Percentiles rank a stretch among this genome's conserved stretches.
These are phyloP conservation scores for Pisolithus microcarpus DNA, from an alignment of 768 basidiomycete species.

Conservation along the genomic window DNA sequence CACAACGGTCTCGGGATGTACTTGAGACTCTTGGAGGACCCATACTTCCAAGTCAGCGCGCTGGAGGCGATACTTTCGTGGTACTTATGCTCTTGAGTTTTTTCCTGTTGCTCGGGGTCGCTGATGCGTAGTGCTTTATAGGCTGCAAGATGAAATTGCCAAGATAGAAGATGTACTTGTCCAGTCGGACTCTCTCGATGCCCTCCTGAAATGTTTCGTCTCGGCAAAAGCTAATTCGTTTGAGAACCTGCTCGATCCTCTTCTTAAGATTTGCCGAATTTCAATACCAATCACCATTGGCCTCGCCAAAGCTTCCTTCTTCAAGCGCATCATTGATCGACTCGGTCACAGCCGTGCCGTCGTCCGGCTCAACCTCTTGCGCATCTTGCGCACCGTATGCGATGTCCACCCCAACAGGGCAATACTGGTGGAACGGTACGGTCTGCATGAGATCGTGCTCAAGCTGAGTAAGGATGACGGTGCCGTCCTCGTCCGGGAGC, in stretches of 20 bases:
- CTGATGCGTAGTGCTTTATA: slow-evolving; percentile 23
- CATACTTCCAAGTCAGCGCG: slow-evolving; percentile 89
- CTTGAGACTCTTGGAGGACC: slow-evolving; percentile 68
- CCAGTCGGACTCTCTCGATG: slow-evolving; percentile 56
- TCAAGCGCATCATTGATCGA: slow-evolving; percentile 80
- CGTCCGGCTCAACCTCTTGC: slow-evolving; percentile 82
- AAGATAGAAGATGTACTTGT: slow-evolving; percentile 86
- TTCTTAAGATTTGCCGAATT: slow-evolving; percentile 84
- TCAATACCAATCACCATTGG: slow-evolving; percentile 69
- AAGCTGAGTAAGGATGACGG: slow-evolving; percentile 78
- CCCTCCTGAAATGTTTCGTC: slow-evolving; percentile 73
- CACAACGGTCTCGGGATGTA: slow-evolving; percentile 86
- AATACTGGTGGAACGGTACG: slow-evolving; percentile 75
- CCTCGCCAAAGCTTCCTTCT: slow-evolving; percentile 76
- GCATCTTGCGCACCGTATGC: slow-evolving; percentile 77
- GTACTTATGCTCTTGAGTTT: slow-evolving; percentile 29
- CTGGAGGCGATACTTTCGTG: slow-evolving; percentile 87
- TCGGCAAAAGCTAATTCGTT: slow-evolving; percentile 83
- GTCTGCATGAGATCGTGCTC: slow-evolving; percentile 73
- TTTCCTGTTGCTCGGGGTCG: background rate
- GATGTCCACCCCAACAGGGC: slow-evolving; percentile 85
- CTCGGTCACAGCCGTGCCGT: slow-evolving; percentile 71
- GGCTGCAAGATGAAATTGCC: slow-evolving; percentile 93
- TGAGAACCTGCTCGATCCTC: slow-evolving; percentile 86
- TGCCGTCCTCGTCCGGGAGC: slow-evolving; percentile 84